Conservation (phyloP, 257 asterid genomes). For the Fraxinus quadrangulata region DNA sequence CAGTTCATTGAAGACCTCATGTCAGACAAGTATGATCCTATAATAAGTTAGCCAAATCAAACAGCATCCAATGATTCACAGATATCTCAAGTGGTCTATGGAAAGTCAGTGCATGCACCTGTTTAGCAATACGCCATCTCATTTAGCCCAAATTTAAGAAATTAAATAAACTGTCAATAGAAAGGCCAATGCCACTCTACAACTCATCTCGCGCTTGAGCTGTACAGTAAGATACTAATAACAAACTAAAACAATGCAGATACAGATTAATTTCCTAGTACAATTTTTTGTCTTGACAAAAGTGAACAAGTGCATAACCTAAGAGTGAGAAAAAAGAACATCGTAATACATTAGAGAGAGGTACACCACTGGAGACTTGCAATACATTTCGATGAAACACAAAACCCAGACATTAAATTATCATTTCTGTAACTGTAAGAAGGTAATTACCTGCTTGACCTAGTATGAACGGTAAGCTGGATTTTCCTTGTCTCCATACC, state of each 20-base stretch:
- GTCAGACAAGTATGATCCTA: neutral
- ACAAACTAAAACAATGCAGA: neutral
- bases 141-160: neutral
- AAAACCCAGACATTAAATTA: neutral
- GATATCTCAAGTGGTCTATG: neutral
- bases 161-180: neutral
- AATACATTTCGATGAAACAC: neutral
- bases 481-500: constrained; percentile 90
- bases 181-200: neutral
- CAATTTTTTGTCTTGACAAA: neutral
- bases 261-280: neutral
- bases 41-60: neutral
- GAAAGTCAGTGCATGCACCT: neutral
- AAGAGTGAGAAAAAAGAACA: neutral
- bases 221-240: neutral
- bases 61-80: neutral
- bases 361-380: neutral
- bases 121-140: neutral
- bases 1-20: neutral
- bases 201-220: neutral
- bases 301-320: neutral
- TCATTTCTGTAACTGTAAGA: constrained; percentile 13
- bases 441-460: constrained; percentile 84
- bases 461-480: constrained; percentile 85
- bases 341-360: neutral